Evolutionary conservation across 768 basidiomycete genomes (phyloP), one percentile per base, ranked within the genome.

Genomic region (Tubosaeta brunneosetosa): DNA sequence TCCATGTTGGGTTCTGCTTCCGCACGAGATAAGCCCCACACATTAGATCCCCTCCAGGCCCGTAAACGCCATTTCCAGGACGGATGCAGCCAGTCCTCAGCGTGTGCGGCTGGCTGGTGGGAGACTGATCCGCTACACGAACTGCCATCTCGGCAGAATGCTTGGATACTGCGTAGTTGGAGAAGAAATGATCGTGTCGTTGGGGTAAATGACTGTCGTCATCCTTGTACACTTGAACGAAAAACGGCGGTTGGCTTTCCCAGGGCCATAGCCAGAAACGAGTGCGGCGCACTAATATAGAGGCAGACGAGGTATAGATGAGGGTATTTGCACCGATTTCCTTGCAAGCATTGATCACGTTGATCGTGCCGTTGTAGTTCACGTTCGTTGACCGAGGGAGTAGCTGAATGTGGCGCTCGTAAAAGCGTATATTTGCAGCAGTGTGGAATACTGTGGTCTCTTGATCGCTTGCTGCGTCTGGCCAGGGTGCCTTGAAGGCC

Each of bases 1-100:
- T 73, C 87, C 87, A 91, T 0, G 81, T 79, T 2, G 82, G 83
- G 61, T 84, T 87, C 46, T 70, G 64, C 61, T 76, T 70, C 42
- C 84, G 78, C 3, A 76, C 70, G 40, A 91, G 77, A 63, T 84
- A 86, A 17, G 81, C 77, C 3, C 79, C 85, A 47, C 79, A 81
- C 11, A 86, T 62, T 60, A 85, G 77, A 64, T 90, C 88, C 4
- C 87, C 88, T 34, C 86, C 80, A 2, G 87, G 82, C 2, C 88
- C 88, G 65, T 80, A 91, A 4, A 88, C 69, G 0, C 85, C 86
- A 54, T 89, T 89, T 1, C 88, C 86, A 3, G 88, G 88, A n/a
- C 88, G 80, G 40, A 91, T 73, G 55, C 80, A 84, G 0, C 88
- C 87, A 8, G 87, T 90, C 47, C 85, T 77, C 42, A 90, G 64